Conservation (phyloP, 768 basidiomycete species). For the Kockovaella imperatae region DNA sequence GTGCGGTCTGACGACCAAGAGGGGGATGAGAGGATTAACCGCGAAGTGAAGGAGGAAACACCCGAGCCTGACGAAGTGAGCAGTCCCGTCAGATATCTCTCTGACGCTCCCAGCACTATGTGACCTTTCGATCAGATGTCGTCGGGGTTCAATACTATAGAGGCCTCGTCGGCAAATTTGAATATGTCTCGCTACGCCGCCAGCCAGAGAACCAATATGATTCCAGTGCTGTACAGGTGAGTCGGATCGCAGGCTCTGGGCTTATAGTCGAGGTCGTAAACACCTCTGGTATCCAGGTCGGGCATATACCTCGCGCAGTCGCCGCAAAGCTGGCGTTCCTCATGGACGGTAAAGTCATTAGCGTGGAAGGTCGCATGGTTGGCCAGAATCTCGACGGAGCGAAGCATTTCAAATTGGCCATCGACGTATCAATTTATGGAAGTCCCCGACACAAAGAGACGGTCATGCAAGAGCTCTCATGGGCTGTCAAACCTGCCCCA, state of each 20-base stretch:
- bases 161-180: slow-evolving; percentile 72
- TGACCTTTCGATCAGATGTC: slow-evolving; percentile 54
- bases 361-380: slow-evolving; percentile 60
- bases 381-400: slow-evolving; percentile 46
- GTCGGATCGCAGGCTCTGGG: slow-evolving; percentile 46
- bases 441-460: slow-evolving; percentile 47
- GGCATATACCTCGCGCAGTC: slow-evolving; percentile 62
- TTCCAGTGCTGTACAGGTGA: slow-evolving; percentile 52
- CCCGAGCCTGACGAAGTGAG: slow-evolving; percentile 26
- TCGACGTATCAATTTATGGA: slow-evolving; percentile 62
- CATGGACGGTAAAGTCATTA: slow-evolving; percentile 58
- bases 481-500: slow-evolving; percentile 6
- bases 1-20: neutral
- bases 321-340: slow-evolving; percentile 60
- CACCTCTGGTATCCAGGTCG: slow-evolving; percentile 65
- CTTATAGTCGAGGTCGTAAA: slow-evolving; percentile 59
- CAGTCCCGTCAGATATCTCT: neutral
- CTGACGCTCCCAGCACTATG: slow-evolving; percentile 51
- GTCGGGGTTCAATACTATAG: slow-evolving; percentile 78
- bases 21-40: slow-evolving; percentile 2
- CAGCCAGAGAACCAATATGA: slow-evolving; percentile 27
- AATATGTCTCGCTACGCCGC: slow-evolving; percentile 50
- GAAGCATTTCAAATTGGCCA: slow-evolving; percentile 52
- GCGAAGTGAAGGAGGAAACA: slow-evolving; percentile 4
- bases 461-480: too few relatives aligned